These are phyloP conservation scores for Wallacemonas sp. DNA, from an alignment of 208 protist genomes.

Conservation along the genomic window DNA sequence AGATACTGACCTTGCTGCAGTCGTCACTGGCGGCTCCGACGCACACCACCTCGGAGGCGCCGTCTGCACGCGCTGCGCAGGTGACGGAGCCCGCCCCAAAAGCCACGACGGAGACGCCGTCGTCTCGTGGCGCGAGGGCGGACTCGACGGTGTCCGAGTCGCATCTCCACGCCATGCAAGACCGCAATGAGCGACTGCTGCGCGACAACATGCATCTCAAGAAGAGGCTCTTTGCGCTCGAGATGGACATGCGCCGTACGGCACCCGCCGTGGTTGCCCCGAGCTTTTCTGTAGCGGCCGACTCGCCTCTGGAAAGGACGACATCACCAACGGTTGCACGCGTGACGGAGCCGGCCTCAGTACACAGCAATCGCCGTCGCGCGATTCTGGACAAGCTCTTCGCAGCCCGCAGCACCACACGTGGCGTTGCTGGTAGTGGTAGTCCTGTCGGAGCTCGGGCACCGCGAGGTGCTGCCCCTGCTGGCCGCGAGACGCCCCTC, in stretches of 20 bases:
- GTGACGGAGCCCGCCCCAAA: neutral
- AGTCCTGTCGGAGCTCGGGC: no score
- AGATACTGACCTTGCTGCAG: conserved; percentile 12
- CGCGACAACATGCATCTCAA: conserved; percentile 48
- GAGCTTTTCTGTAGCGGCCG: no score
- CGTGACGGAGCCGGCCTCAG: no score
- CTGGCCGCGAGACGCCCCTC: no score
- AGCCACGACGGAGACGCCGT: conserved; percentile 18
- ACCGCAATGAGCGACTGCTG: conserved; percentile 37
- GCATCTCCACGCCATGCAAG: conserved; percentile 16
- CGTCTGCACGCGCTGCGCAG: conserved; percentile 6
- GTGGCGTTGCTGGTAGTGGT: no score
- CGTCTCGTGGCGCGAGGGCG: conserved; percentile 19
- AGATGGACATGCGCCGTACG: conserved; percentile 17
- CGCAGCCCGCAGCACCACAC: neutral
- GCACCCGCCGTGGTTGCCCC: no score
- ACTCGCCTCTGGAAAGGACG: neutral
- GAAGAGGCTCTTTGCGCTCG: conserved; percentile 45
- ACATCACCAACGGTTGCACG: neutral
- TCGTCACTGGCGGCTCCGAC: neutral
- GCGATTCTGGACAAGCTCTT: conserved; percentile 14
- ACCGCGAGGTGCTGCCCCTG: no score
- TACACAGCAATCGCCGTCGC: conserved; percentile 3
- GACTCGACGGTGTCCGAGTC: no score
- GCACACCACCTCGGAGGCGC: conserved; percentile 9